These are phyloP conservation scores for Stachybotrys chlorohalonatus DNA, from an alignment of 2,329 filamentous ascomycete species.

Conservation along the genomic window DNA sequence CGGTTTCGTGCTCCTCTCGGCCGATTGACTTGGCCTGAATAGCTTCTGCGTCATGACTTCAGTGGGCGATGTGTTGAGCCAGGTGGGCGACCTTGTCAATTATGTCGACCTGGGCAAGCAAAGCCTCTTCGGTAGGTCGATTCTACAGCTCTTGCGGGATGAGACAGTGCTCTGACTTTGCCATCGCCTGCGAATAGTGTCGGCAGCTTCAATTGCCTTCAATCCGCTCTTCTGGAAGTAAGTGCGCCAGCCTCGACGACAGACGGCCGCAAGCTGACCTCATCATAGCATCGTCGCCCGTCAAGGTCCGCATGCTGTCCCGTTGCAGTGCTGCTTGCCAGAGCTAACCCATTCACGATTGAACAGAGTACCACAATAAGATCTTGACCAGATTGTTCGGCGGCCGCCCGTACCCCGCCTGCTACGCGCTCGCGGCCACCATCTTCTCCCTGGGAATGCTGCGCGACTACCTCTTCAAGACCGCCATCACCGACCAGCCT, in stretches of 20 bases:
- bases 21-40: too few relatives aligned
- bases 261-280: slow-evolving; percentile 20
- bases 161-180: background rate
- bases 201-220: slow-evolving; percentile 75
- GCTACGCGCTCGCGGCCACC: slow-evolving; percentile 78
- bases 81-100: slow-evolving; percentile 38
- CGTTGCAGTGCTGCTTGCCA: too few relatives aligned
- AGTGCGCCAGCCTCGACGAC: slow-evolving; percentile 26
- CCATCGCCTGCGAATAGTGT: slow-evolving; percentile 48
- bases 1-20: too few relatives aligned
- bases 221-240: slow-evolving; percentile 99
- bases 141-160: background rate
- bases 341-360: slow-evolving; percentile 2
- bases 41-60: background rate
- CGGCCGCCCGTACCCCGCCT: slow-evolving; percentile 68
- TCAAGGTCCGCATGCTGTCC: slow-evolving; percentile 46
- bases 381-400: slow-evolving; percentile 79
- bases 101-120: slow-evolving; percentile 60
- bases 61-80: background rate
- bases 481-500: slow-evolving; percentile 67
- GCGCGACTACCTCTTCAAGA: slow-evolving; percentile 81
- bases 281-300: slow-evolving; percentile 65
- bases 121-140: slow-evolving; percentile 53
- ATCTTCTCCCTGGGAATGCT: slow-evolving; percentile 91
- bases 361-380: slow-evolving; percentile 84